These are phyloP conservation scores for Diaporthe vaccinii DNA, from an alignment of 2,329 filamentous ascomycete genomes.

Conservation along the genomic window DNA sequence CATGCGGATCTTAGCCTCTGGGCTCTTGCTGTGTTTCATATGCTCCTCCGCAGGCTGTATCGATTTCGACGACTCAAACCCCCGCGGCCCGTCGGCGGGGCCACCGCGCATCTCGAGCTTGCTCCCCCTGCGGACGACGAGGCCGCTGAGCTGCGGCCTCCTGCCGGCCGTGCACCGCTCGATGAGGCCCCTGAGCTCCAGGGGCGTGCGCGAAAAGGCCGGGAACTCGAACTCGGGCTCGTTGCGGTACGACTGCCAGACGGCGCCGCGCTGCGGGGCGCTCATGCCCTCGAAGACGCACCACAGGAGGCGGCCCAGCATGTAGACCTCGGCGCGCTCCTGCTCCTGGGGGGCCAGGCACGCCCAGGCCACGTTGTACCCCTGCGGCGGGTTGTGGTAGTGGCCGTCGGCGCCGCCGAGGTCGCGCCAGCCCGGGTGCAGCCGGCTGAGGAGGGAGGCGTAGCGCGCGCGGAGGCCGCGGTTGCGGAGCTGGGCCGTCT, in stretches of 20 bases:
- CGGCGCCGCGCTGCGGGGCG: constrained; percentile 67
- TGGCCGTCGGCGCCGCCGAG: constrained; percentile 55
- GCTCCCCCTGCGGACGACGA: constrained; percentile 60
- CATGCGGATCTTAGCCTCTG: constrained; percentile 52
- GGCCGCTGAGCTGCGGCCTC: constrained; percentile 58
- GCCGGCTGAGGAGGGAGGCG: constrained; percentile 53
- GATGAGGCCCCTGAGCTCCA: constrained; percentile 60
- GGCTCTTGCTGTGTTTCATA: constrained; percentile 43
- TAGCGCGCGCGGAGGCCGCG: constrained; percentile 53
- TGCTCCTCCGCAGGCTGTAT: constrained; percentile 45
- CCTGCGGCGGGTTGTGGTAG: constrained; percentile 62
- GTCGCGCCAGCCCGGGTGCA: constrained; percentile 63
- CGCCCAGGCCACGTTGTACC: constrained; percentile 71
- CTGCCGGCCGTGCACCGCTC: constrained; percentile 66
- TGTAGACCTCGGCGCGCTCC: constrained; percentile 72
- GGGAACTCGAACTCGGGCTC: constrained; percentile 71
- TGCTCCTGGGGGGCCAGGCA: constrained; percentile 65
- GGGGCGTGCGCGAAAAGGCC: constrained; percentile 61
- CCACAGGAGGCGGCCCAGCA: constrained; percentile 73
- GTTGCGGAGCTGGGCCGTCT: constrained; percentile 24
- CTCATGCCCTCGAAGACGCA: constrained; percentile 73
- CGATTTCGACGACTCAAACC: constrained; percentile 37
- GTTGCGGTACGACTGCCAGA: constrained; percentile 71
- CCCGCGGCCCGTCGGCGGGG: background rate
- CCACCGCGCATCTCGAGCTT: constrained; percentile 59